Evolutionary conservation across 2,329 filamentous ascomycete species (phyloP), one percentile per base, ranked within the genome.

Genomic region (Colletotrichum australisinense): DNA sequence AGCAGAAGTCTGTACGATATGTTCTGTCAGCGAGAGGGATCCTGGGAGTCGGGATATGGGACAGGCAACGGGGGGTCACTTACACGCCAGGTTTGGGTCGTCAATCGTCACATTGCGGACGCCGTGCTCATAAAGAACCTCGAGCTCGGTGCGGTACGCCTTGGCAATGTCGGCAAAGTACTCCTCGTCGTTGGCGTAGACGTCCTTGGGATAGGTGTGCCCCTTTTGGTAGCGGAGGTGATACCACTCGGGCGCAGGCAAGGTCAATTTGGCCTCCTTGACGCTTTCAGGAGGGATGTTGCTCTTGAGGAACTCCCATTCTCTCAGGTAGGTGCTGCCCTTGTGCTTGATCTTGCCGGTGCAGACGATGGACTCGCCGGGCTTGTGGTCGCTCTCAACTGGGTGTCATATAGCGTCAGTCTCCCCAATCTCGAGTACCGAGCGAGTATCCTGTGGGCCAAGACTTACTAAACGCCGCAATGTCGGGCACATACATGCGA

Each of bases 201-300:
- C 88, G 28, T 88, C 86, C 75, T 85, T 85, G 46, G 87, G 86
- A 80, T 90, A 92, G 28, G 89, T 89, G 46, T 83, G 83, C 75
- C 83, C 88, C 73, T 89, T 86, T 80, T 88, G 87, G 79, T 91
- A 90, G 63, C 81, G 78, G 81, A 86, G 85, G 81, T 94, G 92
- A 78, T 92, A 93, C 90, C 90, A 92, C 77, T 89, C 88, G 2
- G 90, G 90, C 1, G 90, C 88, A 19, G 90, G 88, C 63, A 93
- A 80, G 9, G 91, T 92, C 69, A 92, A 84, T 83, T 93, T 92
- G 77, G 92, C 88, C 75, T 92, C 89, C 75, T 89, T 89, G 78
- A 91, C 89, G 67, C 89, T 84, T 35, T 91, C 88, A 28, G 89
- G 84, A 0, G 91, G 88, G 0, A 93, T 86, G 24, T 78, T 76